These are phyloP conservation scores for Piloderma croceum DNA, from an alignment of 768 basidiomycete genomes.

Conservation along the genomic window DNA sequence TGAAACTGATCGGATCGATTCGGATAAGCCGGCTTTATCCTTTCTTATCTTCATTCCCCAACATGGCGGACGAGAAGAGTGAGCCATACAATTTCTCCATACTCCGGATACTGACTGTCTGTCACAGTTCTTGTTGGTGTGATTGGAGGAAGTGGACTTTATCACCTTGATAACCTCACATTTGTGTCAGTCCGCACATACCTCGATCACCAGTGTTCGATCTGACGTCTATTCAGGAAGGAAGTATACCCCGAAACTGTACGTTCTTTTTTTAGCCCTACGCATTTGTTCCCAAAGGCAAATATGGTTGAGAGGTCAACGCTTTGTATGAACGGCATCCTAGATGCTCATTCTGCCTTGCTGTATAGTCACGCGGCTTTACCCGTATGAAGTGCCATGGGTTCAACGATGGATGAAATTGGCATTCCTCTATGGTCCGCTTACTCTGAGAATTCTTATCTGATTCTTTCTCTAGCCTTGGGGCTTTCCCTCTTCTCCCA, in stretches of 20 bases:
- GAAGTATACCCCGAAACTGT: slow-evolving; percentile 80
- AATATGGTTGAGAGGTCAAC: no score
- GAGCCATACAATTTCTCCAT: no score
- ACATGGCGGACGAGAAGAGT: no score
- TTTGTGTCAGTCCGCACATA: slow-evolving; percentile 57
- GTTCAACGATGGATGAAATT: no score
- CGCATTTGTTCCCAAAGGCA: no score
- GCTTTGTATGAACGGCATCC: no score
- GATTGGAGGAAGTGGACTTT: slow-evolving; percentile 89
- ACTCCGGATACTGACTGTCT: not conserved
- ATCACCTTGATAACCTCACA: slow-evolving; percentile 88
- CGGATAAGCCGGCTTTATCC: no score
- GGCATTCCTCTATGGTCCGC: not conserved
- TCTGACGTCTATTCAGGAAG: slow-evolving; percentile 51
- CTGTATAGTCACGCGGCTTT: no score
- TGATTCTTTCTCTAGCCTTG: slow-evolving; percentile 58
- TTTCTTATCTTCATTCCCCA: no score
- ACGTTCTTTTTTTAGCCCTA: slow-evolving; percentile 20
- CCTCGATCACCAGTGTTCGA: not conserved
- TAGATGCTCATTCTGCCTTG: no score
- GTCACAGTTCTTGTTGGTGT: slow-evolving; percentile 72
- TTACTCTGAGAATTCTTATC: not conserved
- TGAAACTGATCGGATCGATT: no score
- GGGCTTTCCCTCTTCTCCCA: slow-evolving; percentile 87
- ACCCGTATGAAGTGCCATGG: no score